Evolutionary conservation across 345 rosid genomes (phyloP).

Genomic region (Heritiera littoralis): DNA sequence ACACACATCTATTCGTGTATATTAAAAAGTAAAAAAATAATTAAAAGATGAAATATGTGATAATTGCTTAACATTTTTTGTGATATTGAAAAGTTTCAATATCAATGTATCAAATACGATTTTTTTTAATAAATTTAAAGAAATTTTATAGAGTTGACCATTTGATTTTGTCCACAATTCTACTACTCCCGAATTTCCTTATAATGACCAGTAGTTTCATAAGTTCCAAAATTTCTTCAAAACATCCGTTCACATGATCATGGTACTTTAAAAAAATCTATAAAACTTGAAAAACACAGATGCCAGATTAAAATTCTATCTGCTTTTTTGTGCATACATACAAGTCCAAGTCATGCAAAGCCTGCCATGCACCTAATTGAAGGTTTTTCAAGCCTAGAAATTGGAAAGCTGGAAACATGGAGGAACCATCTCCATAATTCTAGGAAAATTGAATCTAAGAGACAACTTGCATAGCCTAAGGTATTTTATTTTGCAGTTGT

Average conservation of each 20-base stretch:
- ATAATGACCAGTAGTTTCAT: not conserved
- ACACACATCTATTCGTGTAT: too few species aligned
- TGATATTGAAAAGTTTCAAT: too few species aligned
- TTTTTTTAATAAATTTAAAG: too few species aligned
- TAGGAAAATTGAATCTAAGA: too few species aligned
- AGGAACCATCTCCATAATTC: not conserved
- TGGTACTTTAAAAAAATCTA: not conserved
- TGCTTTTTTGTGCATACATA: not conserved
- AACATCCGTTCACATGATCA: not conserved
- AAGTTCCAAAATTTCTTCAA: too few species aligned
- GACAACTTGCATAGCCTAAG: not conserved
- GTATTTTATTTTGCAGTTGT: not conserved
- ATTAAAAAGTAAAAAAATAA: too few species aligned
- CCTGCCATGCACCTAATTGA: constrained; percentile 7
- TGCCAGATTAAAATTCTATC: not conserved
- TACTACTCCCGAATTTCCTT: too few species aligned
- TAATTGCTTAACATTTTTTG: too few species aligned
- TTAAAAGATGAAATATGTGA: too few species aligned
- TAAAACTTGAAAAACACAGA: not conserved
- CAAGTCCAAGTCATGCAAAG: not conserved
- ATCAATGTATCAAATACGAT: too few species aligned
- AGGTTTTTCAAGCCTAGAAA: not conserved
- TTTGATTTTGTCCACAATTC: too few species aligned
- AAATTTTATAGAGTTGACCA: not conserved
- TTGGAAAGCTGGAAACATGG: not conserved